Evolutionary conservation across 2,329 filamentous ascomycete species (phyloP).

Genomic region (Penicillium italicum): DNA sequence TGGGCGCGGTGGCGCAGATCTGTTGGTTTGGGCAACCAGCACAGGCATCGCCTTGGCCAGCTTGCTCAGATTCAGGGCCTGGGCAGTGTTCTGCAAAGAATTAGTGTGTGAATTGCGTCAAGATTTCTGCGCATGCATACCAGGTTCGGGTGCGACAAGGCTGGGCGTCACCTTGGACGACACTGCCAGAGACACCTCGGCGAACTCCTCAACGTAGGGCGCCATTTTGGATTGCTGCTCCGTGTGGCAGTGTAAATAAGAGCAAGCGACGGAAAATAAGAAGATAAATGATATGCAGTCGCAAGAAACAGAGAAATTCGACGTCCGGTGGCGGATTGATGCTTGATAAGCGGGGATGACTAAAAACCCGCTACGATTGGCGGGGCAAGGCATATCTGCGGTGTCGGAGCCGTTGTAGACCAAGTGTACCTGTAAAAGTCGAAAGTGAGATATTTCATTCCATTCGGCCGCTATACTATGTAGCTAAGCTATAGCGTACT

Average conservation of each 20-base stretch:
- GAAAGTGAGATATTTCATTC: neutral
- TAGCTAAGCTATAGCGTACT: neutral
- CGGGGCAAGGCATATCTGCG: slow-evolving; percentile 2
- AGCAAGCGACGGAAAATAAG: neutral
- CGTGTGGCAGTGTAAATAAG: neutral
- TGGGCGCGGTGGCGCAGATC: slow-evolving; percentile 90
- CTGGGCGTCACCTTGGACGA: slow-evolving; percentile 74
- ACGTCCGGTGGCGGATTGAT: slow-evolving; percentile 21
- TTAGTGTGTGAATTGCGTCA: slow-evolving; percentile 2
- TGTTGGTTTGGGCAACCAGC: slow-evolving; percentile 92
- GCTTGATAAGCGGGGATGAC: slow-evolving; percentile 13
- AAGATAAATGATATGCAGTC: neutral
- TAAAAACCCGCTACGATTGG: slow-evolving; percentile 4
- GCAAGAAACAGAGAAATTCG: slow-evolving; percentile 1
- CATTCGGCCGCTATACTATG: neutral
- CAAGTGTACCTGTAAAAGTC: neutral
- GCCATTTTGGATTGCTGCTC: slow-evolving; percentile 56
- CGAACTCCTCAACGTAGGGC: slow-evolving; percentile 71
- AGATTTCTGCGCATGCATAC: slow-evolving; percentile 34
- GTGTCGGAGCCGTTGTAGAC: slow-evolving; percentile 41
- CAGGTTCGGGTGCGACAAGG: slow-evolving; percentile 87
- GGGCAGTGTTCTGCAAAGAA: slow-evolving; percentile 73
- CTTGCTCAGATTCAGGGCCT: slow-evolving; percentile 60
- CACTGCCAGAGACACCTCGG: slow-evolving; percentile 68
- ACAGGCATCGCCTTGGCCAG: slow-evolving; percentile 72